phyloP scores from a whole-genome alignment of 352 stramenopile species.

The Detonula confervacea region DNA sequence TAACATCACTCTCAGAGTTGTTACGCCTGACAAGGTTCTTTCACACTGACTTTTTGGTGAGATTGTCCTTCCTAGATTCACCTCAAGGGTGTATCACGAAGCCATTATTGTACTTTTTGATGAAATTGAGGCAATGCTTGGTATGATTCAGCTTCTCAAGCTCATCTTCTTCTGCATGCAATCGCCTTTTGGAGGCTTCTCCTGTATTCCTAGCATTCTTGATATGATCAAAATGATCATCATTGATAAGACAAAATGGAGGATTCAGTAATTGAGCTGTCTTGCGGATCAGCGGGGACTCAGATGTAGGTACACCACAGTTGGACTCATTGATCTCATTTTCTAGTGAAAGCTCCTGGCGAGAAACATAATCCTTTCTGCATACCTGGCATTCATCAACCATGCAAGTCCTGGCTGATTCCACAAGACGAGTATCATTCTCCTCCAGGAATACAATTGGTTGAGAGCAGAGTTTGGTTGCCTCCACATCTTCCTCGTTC shows the following conservation, averaged over 20 bases:
- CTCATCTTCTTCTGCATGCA: slow-evolving; percentile 54
- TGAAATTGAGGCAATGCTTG: slow-evolving; percentile 52
- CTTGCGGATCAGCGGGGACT: slow-evolving; percentile 25
- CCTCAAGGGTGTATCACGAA: slow-evolving; percentile 51
- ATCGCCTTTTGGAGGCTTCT: slow-evolving; percentile 5
- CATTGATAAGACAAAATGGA: slow-evolving; percentile 20
- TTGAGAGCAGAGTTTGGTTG: slow-evolving; percentile 40
- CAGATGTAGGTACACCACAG: slow-evolving; percentile 6
- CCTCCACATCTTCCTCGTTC: slow-evolving; percentile 44
- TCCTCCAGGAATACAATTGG: slow-evolving; percentile 43
- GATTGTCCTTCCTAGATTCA: slow-evolving; percentile 23
- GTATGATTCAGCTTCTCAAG: slow-evolving; percentile 43
- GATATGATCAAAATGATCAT: slow-evolving; percentile 22
- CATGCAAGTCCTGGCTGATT: slow-evolving; percentile 19
- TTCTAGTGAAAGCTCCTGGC: slow-evolving; percentile 35
- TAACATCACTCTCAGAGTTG: too few species aligned
- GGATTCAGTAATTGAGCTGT: slow-evolving; percentile 36
- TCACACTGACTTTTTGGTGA: slow-evolving; percentile 12
- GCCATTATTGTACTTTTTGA: slow-evolving; percentile 57
- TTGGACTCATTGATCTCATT: slow-evolving; percentile 34
- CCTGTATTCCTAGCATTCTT: slow-evolving; percentile 6
- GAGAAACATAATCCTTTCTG: slow-evolving; percentile 29
- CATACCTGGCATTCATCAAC: slow-evolving; percentile 48
- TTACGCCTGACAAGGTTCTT: too few species aligned
- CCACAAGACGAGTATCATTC: not conserved